phyloP scores from a whole-genome alignment of 441 rosid species.

The Cnidoscolus chayamansa region DNA sequence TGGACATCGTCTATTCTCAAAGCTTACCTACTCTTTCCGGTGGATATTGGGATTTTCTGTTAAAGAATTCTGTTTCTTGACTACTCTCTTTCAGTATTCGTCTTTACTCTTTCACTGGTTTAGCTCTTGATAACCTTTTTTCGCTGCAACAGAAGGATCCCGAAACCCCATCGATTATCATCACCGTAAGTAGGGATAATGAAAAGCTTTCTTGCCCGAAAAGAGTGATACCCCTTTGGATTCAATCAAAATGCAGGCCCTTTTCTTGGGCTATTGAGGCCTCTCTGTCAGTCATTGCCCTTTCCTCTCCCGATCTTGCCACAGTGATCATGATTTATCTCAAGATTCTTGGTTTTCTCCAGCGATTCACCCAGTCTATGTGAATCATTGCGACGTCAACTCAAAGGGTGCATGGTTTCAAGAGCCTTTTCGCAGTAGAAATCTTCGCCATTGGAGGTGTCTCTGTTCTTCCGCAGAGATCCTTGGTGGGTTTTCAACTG shows the following conservation, averaged over 20 bases:
- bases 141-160: neutral
- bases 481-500: constrained; percentile 2
- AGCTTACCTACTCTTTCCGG: constrained; percentile 5
- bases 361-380: neutral
- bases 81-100: too few relatives aligned
- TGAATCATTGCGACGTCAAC: neutral
- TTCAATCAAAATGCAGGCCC: constrained; percentile 24
- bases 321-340: constrained; percentile 22
- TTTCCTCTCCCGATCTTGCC: constrained; percentile 11
- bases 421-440: neutral
- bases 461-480: neutral
- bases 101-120: neutral
- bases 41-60: neutral
- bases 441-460: neutral
- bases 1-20: neutral
- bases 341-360: constrained; percentile 22
- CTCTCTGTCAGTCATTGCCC: neutral
- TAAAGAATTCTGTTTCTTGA: neutral
- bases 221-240: neutral
- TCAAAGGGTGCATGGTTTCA: constrained; percentile 16
- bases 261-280: neutral
- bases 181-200: neutral
- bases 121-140: neutral
- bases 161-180: constrained; percentile 7
- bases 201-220: neutral